A percentile compares a stretch with the other conserved stretches of the same genome.
Evolutionary conservation across 176 grass and related monocot species (phyloP).

Genomic region (Rhynchospora tenuis): DNA sequence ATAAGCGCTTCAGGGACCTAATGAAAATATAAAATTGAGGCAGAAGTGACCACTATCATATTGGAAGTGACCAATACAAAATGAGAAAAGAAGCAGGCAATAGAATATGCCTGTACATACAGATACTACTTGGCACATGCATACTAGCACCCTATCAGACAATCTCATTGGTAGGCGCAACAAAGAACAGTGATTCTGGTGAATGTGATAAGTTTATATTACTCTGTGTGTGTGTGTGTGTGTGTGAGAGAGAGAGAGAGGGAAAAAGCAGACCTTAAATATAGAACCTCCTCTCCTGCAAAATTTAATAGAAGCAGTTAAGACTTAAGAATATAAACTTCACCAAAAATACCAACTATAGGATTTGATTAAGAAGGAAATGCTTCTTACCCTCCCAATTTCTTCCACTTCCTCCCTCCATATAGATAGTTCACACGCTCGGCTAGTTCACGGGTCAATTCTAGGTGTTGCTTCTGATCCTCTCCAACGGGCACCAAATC

Average conservation of each 20-base stretch:
- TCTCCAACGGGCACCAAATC: constrained; percentile 99
- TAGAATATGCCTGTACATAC: not conserved
- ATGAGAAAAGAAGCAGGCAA: constrained; percentile 12
- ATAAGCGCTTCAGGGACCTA: constrained; percentile 95
- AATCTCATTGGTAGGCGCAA: not conserved
- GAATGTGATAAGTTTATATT: not conserved
- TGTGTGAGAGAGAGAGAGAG: not conserved
- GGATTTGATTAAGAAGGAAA: constrained; percentile 1
- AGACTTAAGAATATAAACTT: constrained; percentile 27
- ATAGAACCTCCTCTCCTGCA: constrained; percentile 70
- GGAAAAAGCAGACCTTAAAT: constrained; percentile 51
- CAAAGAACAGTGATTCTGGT: not conserved
- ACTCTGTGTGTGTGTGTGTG: too few species aligned
- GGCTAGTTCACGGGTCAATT: constrained; percentile 95
- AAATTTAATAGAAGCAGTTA: constrained; percentile 24
- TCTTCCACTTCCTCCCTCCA: constrained; percentile 95
- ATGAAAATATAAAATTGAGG: constrained; percentile 21
- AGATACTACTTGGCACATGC: not conserved
- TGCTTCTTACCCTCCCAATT: constrained; percentile 70
- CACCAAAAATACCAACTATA: constrained; percentile 10
- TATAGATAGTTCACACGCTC: constrained; percentile 89
- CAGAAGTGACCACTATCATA: not conserved
- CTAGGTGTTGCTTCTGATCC: constrained; percentile 97
- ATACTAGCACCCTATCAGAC: not conserved
- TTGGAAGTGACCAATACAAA: not conserved